These are phyloP conservation scores for Jacaranda mimosifolia DNA, from an alignment of 257 asterid genomes.

Conservation along the genomic window DNA sequence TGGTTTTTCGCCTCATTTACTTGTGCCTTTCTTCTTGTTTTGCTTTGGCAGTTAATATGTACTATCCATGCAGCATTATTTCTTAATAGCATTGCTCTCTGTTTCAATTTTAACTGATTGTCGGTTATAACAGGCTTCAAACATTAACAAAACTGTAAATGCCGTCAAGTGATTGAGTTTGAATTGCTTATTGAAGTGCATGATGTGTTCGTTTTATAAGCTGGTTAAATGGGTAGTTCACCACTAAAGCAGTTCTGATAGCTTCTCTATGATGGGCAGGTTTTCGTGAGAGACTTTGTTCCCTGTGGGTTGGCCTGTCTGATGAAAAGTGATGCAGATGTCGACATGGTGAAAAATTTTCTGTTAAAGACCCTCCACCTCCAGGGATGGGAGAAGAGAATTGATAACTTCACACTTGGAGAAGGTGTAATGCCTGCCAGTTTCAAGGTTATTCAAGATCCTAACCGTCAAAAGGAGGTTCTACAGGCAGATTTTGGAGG, in stretches of 20 bases:
- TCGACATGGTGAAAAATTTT: conserved; percentile 62
- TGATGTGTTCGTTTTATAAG: neutral
- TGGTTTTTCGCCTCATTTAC: neutral
- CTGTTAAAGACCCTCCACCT: conserved; percentile 68
- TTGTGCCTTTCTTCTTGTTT: neutral
- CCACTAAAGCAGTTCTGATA: conserved; percentile 19
- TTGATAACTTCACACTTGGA: conserved; percentile 66
- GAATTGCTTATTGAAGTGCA: conserved; percentile 8
- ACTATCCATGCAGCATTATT: neutral
- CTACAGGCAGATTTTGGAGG: conserved; percentile 69
- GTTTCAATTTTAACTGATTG: neutral
- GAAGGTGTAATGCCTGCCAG: conserved; percentile 77
- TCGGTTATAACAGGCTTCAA: neutral
- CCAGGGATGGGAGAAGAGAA: conserved; percentile 71
- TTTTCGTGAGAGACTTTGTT: conserved; percentile 69
- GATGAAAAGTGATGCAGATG: conserved; percentile 57
- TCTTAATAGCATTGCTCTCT: neutral
- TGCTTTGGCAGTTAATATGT: conserved; percentile 8
- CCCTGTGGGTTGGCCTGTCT: conserved; percentile 69
- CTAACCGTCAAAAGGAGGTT: conserved; percentile 50
- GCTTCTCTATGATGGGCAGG: conserved; percentile 43
- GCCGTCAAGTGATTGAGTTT: neutral
- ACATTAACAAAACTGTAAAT: neutral
- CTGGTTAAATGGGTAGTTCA: conserved; percentile 19
- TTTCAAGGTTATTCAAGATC: conserved; percentile 57